Evolutionary conservation across 2,329 filamentous ascomycete species (phyloP).

Genomic region (Emmonsiellopsis sp.): DNA sequence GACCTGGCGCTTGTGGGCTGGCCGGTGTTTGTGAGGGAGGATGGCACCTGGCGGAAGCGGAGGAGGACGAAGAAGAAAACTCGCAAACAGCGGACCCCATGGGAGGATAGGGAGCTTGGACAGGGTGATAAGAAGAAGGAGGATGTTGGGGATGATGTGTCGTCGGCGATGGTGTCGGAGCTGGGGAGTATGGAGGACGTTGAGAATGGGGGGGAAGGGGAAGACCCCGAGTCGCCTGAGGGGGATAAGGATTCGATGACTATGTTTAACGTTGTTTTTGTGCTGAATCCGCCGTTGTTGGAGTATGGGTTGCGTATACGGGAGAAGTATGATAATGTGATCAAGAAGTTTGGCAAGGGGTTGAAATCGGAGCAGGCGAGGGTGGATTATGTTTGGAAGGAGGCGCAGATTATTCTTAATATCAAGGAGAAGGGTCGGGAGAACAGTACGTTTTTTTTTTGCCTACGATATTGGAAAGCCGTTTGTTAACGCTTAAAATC

Average conservation of each 20-base stretch:
- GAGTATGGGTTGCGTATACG: conserved; percentile 64
- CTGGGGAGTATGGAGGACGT: conserved; percentile 17
- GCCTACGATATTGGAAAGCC: background rate
- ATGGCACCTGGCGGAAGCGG: conserved; percentile 66
- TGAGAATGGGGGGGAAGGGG: conserved; percentile 16
- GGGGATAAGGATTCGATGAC: conserved; percentile 60
- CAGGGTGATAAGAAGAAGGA: conserved; percentile 27
- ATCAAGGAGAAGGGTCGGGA: conserved; percentile 77
- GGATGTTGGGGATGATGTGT: background rate
- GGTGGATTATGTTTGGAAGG: conserved; percentile 82
- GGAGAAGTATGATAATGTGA: conserved; percentile 80
- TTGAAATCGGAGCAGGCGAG: conserved; percentile 88
- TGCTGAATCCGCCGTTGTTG: conserved; percentile 68
- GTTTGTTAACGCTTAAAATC: conserved; percentile 9
- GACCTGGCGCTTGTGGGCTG: conserved; percentile 73
- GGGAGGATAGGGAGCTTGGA: conserved; percentile 26
- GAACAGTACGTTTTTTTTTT: conserved; percentile 22
- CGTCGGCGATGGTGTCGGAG: background rate
- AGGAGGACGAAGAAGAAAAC: conserved; percentile 36
- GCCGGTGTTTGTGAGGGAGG: conserved; percentile 71
- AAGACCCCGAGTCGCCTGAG: conserved; percentile 18
- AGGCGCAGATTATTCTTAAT: conserved; percentile 72
- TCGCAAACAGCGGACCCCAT: conserved; percentile 17
- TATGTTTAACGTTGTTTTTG: conserved; percentile 97
- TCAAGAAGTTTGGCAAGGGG: conserved; percentile 85